Conservation (phyloP, 1,139 yeast species). For the Saccharomycopsis crataegensis region DNA sequence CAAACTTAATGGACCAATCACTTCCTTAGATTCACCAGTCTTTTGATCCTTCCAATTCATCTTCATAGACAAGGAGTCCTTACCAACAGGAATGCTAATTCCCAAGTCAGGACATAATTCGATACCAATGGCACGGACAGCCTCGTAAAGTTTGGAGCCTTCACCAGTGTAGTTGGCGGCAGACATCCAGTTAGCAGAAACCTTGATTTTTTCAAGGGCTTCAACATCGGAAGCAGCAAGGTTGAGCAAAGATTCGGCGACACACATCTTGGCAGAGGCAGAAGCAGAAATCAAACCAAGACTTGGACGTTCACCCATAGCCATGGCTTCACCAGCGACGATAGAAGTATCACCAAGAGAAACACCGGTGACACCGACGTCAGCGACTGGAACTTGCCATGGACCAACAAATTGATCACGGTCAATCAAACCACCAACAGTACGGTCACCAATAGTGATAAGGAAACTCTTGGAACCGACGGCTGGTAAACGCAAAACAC, state of each 20-base stretch:
- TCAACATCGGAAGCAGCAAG: slow-evolving; percentile 85
- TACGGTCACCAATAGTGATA: slow-evolving; percentile 95
- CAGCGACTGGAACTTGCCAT: slow-evolving; percentile 99
- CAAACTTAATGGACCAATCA: slow-evolving; percentile 90
- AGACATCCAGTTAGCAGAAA: slow-evolving; percentile 99
- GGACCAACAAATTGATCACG: slow-evolving; percentile 99
- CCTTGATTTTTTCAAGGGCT: slow-evolving; percentile 64
- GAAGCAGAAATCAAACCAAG: slow-evolving; percentile 85
- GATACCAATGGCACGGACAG: slow-evolving; percentile 93
- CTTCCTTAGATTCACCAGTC: slow-evolving; percentile 47
- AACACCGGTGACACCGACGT: slow-evolving; percentile 93
- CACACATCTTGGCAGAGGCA: slow-evolving; percentile 95
- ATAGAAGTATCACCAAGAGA: slow-evolving; percentile 70
- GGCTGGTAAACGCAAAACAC: slow-evolving; percentile 85
- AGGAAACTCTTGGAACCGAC: slow-evolving; percentile 94
- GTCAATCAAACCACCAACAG: slow-evolving; percentile 92
- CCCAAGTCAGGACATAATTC: slow-evolving; percentile 94
- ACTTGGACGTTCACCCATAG: slow-evolving; percentile 95
- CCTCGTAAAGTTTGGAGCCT: slow-evolving; percentile 91
- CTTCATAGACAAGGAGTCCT: slow-evolving; percentile 99
- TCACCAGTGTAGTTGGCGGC: slow-evolving; percentile 95
- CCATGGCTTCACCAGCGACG: slow-evolving; percentile 89
- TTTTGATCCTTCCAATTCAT: slow-evolving; percentile 80
- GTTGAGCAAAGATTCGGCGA: slow-evolving; percentile 90
- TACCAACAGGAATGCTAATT: slow-evolving; percentile 92